Percentiles rank a stretch among this genome's conserved stretches.
Conservation (phyloP, 768 basidiomycete species). For the Hericium alpestre region DNA sequence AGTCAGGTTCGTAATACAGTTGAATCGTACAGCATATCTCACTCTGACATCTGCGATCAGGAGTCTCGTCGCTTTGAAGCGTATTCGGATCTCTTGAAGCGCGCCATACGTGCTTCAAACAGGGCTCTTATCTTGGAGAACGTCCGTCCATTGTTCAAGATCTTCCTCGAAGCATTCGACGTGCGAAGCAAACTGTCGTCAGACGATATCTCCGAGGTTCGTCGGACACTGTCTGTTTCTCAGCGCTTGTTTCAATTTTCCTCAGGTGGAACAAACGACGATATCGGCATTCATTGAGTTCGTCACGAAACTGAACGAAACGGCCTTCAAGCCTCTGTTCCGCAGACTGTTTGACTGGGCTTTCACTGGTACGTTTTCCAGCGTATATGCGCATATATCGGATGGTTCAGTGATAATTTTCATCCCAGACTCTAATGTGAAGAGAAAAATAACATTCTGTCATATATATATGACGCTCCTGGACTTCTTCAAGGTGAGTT, state of each 20-base stretch:
- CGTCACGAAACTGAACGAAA: slow-evolving; percentile 87
- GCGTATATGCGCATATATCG: slow-evolving; percentile 24
- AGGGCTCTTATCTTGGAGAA: slow-evolving; percentile 8
- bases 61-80: slow-evolving; percentile 2
- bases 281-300: slow-evolving; percentile 78
- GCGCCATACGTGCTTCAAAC: slow-evolving; percentile 6
- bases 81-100: slow-evolving; percentile 11
- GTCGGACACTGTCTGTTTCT: not conserved
- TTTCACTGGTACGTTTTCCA: slow-evolving; percentile 39
- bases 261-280: slow-evolving; percentile 41
- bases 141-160: slow-evolving; percentile 9
- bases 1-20: slow-evolving; percentile 23
- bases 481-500: slow-evolving; percentile 76
- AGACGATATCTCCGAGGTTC: slow-evolving; percentile 17
- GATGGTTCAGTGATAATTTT: slow-evolving; percentile 1
- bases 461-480: slow-evolving; percentile 64
- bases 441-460: slow-evolving; percentile 62
- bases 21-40: not conserved
- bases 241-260: not conserved
- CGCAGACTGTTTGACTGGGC: slow-evolving; percentile 93
- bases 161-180: slow-evolving; percentile 12
- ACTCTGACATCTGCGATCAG: not conserved
- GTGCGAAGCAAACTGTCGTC: slow-evolving; percentile 4
- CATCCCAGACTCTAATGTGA: slow-evolving; percentile 19
- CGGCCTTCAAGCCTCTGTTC: slow-evolving; percentile 84